Evolutionary conservation across 371 early-diverging fungal species (phyloP).

Genomic region (Saksenaea oblongispora): DNA sequence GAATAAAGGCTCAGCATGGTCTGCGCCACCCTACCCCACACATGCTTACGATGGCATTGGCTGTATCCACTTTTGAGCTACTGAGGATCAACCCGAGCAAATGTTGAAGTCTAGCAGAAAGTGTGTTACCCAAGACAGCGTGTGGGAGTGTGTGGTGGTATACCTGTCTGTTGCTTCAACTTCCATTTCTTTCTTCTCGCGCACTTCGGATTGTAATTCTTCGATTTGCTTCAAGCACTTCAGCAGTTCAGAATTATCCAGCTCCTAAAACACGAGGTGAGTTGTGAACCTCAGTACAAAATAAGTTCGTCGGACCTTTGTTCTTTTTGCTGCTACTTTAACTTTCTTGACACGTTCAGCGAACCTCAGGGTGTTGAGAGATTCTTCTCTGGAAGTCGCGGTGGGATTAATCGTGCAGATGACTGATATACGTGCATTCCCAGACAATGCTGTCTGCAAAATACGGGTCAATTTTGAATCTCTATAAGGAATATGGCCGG

Average conservation of each 20-base stretch:
- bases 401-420: conserved; percentile 82
- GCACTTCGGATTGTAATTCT: conserved; percentile 76
- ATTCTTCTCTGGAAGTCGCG: conserved; percentile 68
- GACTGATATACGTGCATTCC: conserved; percentile 79
- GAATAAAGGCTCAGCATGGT: neutral
- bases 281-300: neutral
- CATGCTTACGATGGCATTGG: conserved; percentile 4
- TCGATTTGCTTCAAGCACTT: conserved; percentile 79
- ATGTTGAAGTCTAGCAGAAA: conserved; percentile 23
- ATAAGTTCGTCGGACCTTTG: conserved; percentile 20
- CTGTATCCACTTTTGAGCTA: conserved; percentile 25
- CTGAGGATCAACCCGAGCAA: conserved; percentile 37
- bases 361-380: conserved; percentile 85
- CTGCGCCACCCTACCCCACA: neutral
- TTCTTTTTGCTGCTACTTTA: conserved; percentile 15
- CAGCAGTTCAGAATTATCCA: conserved; percentile 83
- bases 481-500: conserved; percentile 82
- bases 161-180: conserved; percentile 38
- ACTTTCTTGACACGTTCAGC: conserved; percentile 79
- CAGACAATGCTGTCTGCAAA: conserved; percentile 80
- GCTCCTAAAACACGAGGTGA: conserved; percentile 31
- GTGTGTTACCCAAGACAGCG: neutral
- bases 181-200: conserved; percentile 55
- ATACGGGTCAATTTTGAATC: conserved; percentile 93
- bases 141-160: neutral